Evolutionary conservation across 2,329 filamentous ascomycete genomes (phyloP), one percentile per base, ranked within the genome.

Genomic region (Colletotrichum orbiculare): DNA sequence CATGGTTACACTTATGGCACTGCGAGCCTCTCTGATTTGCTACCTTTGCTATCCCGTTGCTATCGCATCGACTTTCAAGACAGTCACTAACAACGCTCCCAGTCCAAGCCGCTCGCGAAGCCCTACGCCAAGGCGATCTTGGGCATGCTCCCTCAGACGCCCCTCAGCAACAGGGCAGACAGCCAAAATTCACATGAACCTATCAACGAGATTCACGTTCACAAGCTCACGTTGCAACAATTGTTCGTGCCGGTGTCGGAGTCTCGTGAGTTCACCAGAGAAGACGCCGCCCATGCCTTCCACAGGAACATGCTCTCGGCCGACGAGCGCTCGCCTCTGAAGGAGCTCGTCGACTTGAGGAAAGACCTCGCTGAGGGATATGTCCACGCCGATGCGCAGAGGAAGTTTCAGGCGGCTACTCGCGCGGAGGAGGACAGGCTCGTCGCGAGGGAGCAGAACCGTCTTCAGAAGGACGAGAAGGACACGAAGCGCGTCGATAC

Each of bases 1-100:
- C 84, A 89, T 96, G 93, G 92, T 97, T 95, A 95, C 84, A 91
- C 85, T 87, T 82, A 82, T 87, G 87, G 85, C 85, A 87, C 89
- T 90, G 84, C 86, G 85, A 88, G 84, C 87, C 87, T 90, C 87
- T 90, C 90, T 93, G 90, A 93, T 65, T 62, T 68, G 45, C 66
- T 66, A 46, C 60, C 34, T 11, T 8, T n/a, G 49, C 8, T 4
- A 9, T 11, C 8, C 11, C 42, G 48, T 47, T 33, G 15, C 49
- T 47, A 17, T 50, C 39, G 11, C 39, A 47, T 6, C 17, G 8
- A 10, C 13, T 61, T 37, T 9, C 52, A 41, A 10, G 69, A 57
- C 62, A 54, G 46, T 11, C 46, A 60, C 68, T 72, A 67, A 72
- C 70, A 65, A 68, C 33, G 34, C 37, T 42, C 35, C 34, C 66